Evolutionary conservation across 2,329 filamentous ascomycete genomes (phyloP), one percentile per base, ranked within the genome.

Genomic region (Hypocrella siamensis): DNA sequence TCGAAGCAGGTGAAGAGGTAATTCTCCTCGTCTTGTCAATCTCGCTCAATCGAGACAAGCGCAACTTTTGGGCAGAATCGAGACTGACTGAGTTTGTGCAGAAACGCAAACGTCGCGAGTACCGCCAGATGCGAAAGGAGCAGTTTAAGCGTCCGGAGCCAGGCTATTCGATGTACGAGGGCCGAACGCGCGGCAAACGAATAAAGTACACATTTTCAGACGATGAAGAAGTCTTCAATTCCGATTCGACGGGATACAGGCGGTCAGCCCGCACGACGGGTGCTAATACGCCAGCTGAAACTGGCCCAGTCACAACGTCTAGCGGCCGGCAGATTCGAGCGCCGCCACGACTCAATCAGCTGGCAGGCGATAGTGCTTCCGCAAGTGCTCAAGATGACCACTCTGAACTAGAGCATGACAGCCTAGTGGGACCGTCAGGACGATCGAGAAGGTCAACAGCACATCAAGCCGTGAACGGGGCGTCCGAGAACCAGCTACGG

Each of bases 161-260:
- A 8, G 85, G 85, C 4, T 92, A 88, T 50, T 94, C 86, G 1
- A 64, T 93, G 35, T 98, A 98, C 52, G 90, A 98, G 59, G 90
- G 90, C 31, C 82, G 90, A 32, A 98, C 92, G 5, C 75, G 90
- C 36, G 90, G 90, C 35, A 96, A 98, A 63, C 80, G 88, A 38
- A 80, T 93, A 58, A 92, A 86, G 54, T 98, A 98, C 49, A 98
- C 84, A 0, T 98, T 82, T 49, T 92, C 85, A 0, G 86, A 94
- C 32, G 83, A 92, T 17, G 83, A 92, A 42, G 78, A 78, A 22
- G 73, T 77, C 12, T 72, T 74, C 31, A 69, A 64, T 34, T 71
- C 70, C n/a, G 71, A 77, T 47, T 76, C 75, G 22, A 67, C 69
- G 8, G 37, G 35, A 5, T 54, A 58, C 52, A 51, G 86, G 62